These are phyloP conservation scores for Protomyces inouyei DNA, from an alignment of 1,139 yeast genomes.

Conservation along the genomic window DNA sequence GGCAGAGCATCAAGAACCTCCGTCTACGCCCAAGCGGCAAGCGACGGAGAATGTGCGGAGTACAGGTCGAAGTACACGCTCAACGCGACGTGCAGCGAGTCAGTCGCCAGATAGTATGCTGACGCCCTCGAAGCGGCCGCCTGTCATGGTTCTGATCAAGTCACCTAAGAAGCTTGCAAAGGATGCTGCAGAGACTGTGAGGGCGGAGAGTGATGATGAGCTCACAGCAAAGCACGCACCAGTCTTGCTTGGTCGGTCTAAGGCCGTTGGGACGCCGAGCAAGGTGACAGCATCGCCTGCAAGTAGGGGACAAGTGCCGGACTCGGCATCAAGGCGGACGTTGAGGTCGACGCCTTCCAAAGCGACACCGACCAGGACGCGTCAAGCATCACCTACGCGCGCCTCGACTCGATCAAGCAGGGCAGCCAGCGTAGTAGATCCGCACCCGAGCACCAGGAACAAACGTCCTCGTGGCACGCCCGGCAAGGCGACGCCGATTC, in stretches of 20 bases:
- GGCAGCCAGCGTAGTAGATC: no score
- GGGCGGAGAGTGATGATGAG: not conserved
- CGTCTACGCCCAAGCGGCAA: not conserved
- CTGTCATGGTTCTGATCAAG: not conserved
- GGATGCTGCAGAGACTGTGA: not conserved
- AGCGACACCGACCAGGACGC: not conserved
- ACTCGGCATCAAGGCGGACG: no score
- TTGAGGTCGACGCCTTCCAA: not conserved
- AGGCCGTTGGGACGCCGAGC: no score
- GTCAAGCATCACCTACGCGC: no score
- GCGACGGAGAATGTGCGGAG: not conserved
- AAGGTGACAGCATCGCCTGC: no score
- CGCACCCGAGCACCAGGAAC: no score
- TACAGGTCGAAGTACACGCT: not conserved
- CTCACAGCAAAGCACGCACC: not conserved
- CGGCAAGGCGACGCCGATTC: not conserved
- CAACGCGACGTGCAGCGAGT: not conserved
- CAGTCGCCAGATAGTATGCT: not conserved
- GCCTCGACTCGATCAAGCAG: no score
- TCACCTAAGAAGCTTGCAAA: not conserved
- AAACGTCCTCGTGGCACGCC: not conserved
- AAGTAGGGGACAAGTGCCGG: no score
- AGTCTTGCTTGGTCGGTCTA: not conserved
- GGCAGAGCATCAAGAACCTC: not conserved
- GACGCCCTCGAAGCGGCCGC: not conserved